phyloP scores from a whole-genome alignment of 129 eudicot species.

The Centella asiatica region DNA sequence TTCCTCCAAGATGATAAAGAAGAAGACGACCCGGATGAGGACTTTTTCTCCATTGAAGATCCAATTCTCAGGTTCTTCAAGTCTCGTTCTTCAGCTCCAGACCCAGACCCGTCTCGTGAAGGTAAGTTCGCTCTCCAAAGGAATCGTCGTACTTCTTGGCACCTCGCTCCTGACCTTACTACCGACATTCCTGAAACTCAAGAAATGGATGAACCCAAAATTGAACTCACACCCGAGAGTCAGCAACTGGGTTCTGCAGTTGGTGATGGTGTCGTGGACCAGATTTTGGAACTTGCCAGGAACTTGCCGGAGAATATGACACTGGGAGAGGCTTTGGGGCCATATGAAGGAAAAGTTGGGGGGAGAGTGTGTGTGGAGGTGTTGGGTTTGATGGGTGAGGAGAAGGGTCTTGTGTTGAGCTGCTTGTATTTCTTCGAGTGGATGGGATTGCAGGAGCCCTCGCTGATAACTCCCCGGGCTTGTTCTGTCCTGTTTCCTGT shows the following conservation, averaged over 20 bases:
- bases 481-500: constrained; percentile 61
- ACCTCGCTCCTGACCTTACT: constrained; percentile 32
- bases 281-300: constrained; percentile 47
- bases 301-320: constrained; percentile 56
- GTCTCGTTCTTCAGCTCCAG: constrained; percentile 38
- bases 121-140: constrained; percentile 61
- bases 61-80: constrained; percentile 70
- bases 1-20: constrained; percentile 43
- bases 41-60: constrained; percentile 31
- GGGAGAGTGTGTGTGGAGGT: constrained; percentile 60
- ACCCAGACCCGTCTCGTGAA: constrained; percentile 47
- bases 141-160: constrained; percentile 80
- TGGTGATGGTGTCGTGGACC: constrained; percentile 27
- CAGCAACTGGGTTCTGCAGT: constrained; percentile 3
- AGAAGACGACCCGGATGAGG: constrained; percentile 9
- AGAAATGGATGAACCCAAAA: constrained; percentile 5
- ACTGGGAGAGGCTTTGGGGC: constrained; percentile 58
- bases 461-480: constrained; percentile 65
- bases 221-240: not conserved
- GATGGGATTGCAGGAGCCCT: constrained; percentile 88
- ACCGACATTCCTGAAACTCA: constrained; percentile 1
- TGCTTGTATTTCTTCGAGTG: constrained; percentile 88
- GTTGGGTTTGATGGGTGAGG: constrained; percentile 51
- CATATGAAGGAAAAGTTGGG: constrained; percentile 51
- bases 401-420: constrained; percentile 46